Conservation (phyloP, 2,329 filamentous ascomycete species). For the Ophiostoma angusticollis region DNA sequence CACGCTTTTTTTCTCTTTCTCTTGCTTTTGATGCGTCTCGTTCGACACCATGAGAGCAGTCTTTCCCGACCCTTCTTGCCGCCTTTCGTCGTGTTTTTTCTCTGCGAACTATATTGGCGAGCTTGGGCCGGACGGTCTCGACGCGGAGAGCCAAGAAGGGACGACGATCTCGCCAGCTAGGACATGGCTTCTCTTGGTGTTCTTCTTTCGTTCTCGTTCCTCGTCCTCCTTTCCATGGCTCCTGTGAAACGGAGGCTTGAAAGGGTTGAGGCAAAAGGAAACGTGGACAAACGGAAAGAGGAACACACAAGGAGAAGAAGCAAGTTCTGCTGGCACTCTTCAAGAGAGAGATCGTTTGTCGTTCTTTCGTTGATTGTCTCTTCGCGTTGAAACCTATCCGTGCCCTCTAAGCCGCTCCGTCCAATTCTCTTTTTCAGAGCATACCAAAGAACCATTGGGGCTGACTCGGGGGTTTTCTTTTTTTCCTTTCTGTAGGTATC, state of each 20-base stretch:
- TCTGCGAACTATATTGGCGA: constrained; percentile 8
- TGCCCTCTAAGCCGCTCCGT: too few species aligned
- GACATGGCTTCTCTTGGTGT: too few species aligned
- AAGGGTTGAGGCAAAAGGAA: background rate
- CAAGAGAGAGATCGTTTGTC: too few species aligned
- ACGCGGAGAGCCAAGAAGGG: background rate
- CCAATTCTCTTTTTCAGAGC: constrained; percentile 41
- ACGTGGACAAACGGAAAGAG: too few species aligned
- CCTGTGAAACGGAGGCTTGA: constrained; percentile 2
- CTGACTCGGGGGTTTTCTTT: constrained; percentile 36
- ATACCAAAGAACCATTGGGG: constrained; percentile 45
- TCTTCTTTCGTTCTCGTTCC: background rate
- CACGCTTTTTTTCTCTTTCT: background rate
- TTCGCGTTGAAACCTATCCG: too few species aligned
- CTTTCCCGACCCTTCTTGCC: background rate
- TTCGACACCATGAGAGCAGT: too few species aligned
- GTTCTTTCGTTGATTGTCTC: too few species aligned
- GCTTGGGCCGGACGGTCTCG: background rate
- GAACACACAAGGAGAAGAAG: too few species aligned
- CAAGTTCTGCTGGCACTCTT: too few species aligned
- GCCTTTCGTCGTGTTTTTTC: background rate
- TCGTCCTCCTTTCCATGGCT: background rate
- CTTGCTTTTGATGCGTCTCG: background rate
- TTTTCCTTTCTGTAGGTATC: constrained; percentile 44
- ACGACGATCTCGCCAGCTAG: too few species aligned